phyloP scores from a whole-genome alignment of 2,329 filamentous ascomycete species.

The Cytospora piceae region DNA sequence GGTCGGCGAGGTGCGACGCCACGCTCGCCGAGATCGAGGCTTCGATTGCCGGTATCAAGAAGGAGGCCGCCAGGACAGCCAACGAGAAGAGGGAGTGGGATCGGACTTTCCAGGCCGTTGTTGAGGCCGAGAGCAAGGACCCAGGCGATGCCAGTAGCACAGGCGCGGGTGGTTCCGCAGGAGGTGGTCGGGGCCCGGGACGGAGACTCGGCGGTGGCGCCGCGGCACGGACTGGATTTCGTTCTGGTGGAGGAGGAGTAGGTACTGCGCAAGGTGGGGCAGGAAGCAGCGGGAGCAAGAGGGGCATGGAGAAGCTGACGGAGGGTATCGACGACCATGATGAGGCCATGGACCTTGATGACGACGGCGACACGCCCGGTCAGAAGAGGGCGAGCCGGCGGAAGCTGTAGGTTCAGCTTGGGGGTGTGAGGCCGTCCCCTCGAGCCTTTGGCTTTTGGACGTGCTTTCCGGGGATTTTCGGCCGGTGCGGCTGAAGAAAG shows the following conservation, averaged over 20 bases:
- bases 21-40: slow-evolving; percentile 76
- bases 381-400: slow-evolving; percentile 57
- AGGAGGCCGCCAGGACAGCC: slow-evolving; percentile 57
- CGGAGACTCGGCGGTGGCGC: slow-evolving; percentile 30
- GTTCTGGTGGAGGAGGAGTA: not conserved
- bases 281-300: slow-evolving; percentile 23
- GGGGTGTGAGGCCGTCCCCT: not conserved
- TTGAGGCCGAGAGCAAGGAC: slow-evolving; percentile 48
- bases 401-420: slow-evolving; percentile 50
- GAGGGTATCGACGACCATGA: slow-evolving; percentile 48
- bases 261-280: not conserved
- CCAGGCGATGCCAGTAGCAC: slow-evolving; percentile 26
- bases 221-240: slow-evolving; percentile 9
- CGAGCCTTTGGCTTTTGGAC: not conserved
- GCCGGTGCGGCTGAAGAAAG: not conserved
- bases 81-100: slow-evolving; percentile 53
- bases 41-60: slow-evolving; percentile 71
- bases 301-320: slow-evolving; percentile 40
- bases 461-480: not conserved
- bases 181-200: slow-evolving; percentile 11
- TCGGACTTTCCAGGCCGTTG: slow-evolving; percentile 51
- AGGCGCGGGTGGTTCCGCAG: slow-evolving; percentile 33
- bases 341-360: slow-evolving; percentile 61
- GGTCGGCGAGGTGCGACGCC: slow-evolving; percentile 76
- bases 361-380: slow-evolving; percentile 52